Evolutionary conservation across 2,329 filamentous ascomycete genomes (phyloP), one percentile per base, ranked within the genome.

Genomic region (Cordyceps fumosorosea): DNA sequence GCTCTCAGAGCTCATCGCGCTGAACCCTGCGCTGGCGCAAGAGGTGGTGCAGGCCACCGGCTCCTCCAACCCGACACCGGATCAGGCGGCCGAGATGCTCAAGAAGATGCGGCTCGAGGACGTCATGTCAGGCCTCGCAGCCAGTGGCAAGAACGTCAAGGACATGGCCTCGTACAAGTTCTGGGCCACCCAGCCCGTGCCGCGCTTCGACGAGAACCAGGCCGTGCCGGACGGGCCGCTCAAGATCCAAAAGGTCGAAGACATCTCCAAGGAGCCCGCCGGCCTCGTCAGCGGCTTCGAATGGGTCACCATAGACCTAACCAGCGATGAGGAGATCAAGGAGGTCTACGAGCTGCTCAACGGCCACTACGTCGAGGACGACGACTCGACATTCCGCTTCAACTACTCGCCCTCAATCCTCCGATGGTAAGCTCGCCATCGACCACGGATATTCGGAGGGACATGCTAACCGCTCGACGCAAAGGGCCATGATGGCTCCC

Each of bases 151-250:
- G 81, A 96, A 96, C 71, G 88, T 86, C 69, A 97, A 96, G 79
- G 93, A 97, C 72, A 96, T 97, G 91, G 92, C 89, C 7, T 90
- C 88, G 63, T 97, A 98, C 82, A 97, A 96, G 77, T 99, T 99
- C 79, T 99, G 95, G 95, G 88, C 91, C 75, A 99, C 95, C 53
- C 95, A 99, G 75, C 95, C 95, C 0, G 95, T 99, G 63, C 90
- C 90, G 56, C 88, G 88, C 71, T 96, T 98, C 71, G 88, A 84
- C 69, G 79, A 87, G 73, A 75, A 80, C 63, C 68, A 71, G 16
- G 76, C 80, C 54, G 78, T 83, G 57, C 76, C 86, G 65, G 93
- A 98, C 69, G 95, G 95, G 0, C 91, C 93, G 0, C 90, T 99
- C 72, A 89, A 88, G 76, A 78, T 87, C 20, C 89, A 93, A 69